A percentile compares a stretch with the other conserved stretches of the same genome.
These are phyloP conservation scores for Lathyrus aphaca DNA, from an alignment of 306 rosid genomes.

Conservation along the genomic window DNA sequence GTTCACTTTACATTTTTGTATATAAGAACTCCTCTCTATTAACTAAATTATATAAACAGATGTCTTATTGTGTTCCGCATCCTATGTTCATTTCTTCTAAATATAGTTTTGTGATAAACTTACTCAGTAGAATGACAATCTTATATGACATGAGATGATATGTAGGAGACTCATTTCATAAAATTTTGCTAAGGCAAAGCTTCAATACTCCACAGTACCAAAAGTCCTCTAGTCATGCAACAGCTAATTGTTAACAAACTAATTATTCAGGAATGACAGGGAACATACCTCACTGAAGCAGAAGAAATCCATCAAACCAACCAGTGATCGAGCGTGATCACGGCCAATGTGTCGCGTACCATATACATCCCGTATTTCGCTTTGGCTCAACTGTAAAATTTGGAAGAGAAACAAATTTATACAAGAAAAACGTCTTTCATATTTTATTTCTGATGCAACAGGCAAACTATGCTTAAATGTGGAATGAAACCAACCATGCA, in stretches of 20 bases:
- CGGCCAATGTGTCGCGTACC: constrained; percentile 94
- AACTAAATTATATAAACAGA: not conserved
- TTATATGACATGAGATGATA: constrained; percentile 13
- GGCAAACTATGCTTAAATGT: constrained; percentile 25
- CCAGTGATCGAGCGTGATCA: constrained; percentile 87
- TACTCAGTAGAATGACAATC: constrained; percentile 27
- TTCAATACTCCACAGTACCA: constrained; percentile 18
- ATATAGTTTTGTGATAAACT: constrained; percentile 17
- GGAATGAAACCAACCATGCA: constrained; percentile 14
- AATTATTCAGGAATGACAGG: constrained; percentile 15
- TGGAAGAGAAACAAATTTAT: constrained; percentile 12
- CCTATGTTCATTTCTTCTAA: not conserved
- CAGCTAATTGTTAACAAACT: not conserved
- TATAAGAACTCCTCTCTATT: not conserved
- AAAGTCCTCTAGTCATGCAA: constrained; percentile 18
- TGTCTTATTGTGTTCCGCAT: not conserved
- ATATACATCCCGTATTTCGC: constrained; percentile 64
- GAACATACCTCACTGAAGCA: constrained; percentile 93
- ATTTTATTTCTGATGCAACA: constrained; percentile 1
- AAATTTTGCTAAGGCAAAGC: constrained; percentile 17
- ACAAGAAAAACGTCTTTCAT: not conserved
- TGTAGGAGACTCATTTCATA: constrained; percentile 20
- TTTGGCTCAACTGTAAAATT: constrained; percentile 60
- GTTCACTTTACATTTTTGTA: not conserved
- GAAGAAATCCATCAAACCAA: constrained; percentile 94